A percentile compares a stretch with the other conserved stretches of the same genome.
Conservation (phyloP, 1,284 basidiomycete species). For the Microbotryum lychnidis-dioicae region DNA sequence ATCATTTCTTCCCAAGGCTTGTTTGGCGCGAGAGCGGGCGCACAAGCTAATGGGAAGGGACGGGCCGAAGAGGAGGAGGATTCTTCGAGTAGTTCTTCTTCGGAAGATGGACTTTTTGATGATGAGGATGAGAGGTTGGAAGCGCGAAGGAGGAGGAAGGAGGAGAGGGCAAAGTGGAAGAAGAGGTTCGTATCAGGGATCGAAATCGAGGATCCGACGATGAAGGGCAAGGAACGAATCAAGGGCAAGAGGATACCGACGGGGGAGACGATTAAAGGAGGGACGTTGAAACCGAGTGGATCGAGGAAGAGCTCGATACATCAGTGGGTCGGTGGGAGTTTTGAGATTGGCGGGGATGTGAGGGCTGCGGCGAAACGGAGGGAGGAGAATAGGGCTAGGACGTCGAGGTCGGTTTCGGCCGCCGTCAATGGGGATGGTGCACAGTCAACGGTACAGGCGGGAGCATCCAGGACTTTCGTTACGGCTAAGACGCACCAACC, state of each 20-base stretch:
- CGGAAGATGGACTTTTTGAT: not conserved
- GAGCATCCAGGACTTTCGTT: not conserved
- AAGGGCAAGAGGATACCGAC: not conserved
- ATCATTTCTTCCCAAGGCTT: too few relatives aligned
- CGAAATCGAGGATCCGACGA: not conserved
- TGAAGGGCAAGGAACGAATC: not conserved
- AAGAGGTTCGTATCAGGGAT: not conserved
- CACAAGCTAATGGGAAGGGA: not conserved
- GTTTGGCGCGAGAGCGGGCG: not conserved
- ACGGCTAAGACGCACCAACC: conserved; percentile 6
- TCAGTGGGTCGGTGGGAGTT: conserved; percentile 18
- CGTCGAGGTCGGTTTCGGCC: conserved; percentile 1
- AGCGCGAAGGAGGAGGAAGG: not conserved
- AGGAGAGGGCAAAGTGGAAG: not conserved
- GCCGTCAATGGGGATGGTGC: not conserved
- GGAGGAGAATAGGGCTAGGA: conserved; percentile 3
- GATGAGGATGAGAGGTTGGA: not conserved
- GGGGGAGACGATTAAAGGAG: not conserved
- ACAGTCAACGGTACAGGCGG: not conserved
- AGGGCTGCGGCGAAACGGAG: conserved; percentile 15
- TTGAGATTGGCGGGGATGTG: conserved; percentile 25
- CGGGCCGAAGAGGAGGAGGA: not conserved
- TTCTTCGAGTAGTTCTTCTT: not conserved
- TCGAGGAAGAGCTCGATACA: conserved; percentile 8
- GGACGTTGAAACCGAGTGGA: not conserved